Evolutionary conservation across 169 alveolate genomes (phyloP), one percentile per base, ranked within the genome.

Genomic region (Haemoproteus tartakovskyi): DNA sequence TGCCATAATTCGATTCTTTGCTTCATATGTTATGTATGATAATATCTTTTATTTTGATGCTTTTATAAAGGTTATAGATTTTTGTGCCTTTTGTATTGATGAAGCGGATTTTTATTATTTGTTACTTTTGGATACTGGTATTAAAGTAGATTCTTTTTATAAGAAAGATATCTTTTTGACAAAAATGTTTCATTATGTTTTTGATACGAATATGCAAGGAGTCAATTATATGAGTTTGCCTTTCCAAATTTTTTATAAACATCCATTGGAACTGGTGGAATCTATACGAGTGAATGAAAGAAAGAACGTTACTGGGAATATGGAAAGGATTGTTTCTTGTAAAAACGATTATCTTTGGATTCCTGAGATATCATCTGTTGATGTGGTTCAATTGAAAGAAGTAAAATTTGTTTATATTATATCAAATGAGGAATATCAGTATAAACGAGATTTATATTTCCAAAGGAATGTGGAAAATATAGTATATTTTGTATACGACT

Each of bases 361-460:
- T 5, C 46, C 38, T 12, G 26, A 38, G 9, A 57, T 43, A 56
- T 40, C 84, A 24, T 33, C 59, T 19, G 84, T 57, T 27, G 59
- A 57, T 6, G 43, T 33, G 9, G 14, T 6, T 33, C 9, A 5
- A 18, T 48, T 74, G 50, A 67, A 40, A 8, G 27, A 46, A 16
- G 14, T 67, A 26, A 26, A 36, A 2, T 74, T 74, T 48, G 78
- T 74, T 11, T 74, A 74, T 26, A 56, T 22, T 22, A 56, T 74
- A 43, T 74, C 63, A 33, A 57, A 74, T 27, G 78, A 74, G 47
- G 84, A 74, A 60, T 74, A 74, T 60, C n/a, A 19, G 11, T 57
- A 18, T 3, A 56, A 61, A 26, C 50, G 6, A 16, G 41, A 33
- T 33, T 9, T 9, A 33, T 33, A 33, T 33, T 56, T 30, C 40